phyloP scores from a whole-genome alignment of 2,329 filamentous ascomycete species.

The Hortaea werneckii region DNA sequence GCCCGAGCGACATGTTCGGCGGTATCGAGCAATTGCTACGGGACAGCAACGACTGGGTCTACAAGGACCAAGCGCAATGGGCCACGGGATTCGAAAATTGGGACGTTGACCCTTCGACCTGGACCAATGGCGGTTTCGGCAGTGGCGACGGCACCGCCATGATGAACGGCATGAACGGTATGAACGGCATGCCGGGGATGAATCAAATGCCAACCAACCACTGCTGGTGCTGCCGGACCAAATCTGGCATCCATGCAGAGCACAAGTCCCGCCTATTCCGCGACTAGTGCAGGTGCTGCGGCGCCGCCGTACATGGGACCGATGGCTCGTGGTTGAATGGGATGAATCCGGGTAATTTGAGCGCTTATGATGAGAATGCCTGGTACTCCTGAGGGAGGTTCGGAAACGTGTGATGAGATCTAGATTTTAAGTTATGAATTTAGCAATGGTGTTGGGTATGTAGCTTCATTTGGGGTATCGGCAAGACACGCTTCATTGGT shows the following conservation, averaged over 20 bases:
- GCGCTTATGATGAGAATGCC: slow-evolving; percentile 30
- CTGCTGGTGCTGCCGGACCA: not conserved
- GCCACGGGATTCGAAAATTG: slow-evolving; percentile 55
- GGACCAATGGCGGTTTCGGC: slow-evolving; percentile 3
- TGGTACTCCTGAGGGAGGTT: slow-evolving; percentile 27
- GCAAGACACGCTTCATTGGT: too few relatives aligned
- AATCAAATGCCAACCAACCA: not conserved
- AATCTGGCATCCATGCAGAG: not conserved
- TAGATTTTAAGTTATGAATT: too few relatives aligned
- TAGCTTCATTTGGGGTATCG: too few relatives aligned
- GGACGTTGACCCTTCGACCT: slow-evolving; percentile 23
- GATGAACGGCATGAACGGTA: not conserved
- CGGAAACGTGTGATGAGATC: too few relatives aligned
- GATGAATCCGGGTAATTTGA: slow-evolving; percentile 18
- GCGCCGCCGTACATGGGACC: not conserved
- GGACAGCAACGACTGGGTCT: slow-evolving; percentile 49
- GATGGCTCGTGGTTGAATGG: slow-evolving; percentile 15
- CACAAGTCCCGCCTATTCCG: not conserved
- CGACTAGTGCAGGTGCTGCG: not conserved
- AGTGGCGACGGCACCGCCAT: slow-evolving; percentile 1
- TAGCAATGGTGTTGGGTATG: not conserved
- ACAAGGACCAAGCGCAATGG: slow-evolving; percentile 51
- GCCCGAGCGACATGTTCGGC: slow-evolving; percentile 46
- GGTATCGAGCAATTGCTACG: slow-evolving; percentile 51
- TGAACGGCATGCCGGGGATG: not conserved